phyloP scores from a whole-genome alignment of 805 yeast species.

The Ogataea methanolica region DNA sequence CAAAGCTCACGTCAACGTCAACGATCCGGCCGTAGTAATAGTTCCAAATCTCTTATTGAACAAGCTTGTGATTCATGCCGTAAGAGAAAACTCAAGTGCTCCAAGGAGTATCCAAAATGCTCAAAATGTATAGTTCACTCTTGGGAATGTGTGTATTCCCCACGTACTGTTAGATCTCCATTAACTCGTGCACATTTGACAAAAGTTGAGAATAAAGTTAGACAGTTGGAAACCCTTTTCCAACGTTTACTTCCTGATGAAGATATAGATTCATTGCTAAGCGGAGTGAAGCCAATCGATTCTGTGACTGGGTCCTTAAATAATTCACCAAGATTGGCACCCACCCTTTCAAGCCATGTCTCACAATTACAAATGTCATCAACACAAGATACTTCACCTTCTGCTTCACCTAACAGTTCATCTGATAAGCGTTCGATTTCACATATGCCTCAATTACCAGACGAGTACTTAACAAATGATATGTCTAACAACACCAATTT shows the following conservation, averaged over 20 bases:
- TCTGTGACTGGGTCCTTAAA: constrained; percentile 9
- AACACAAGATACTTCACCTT: constrained; percentile 8
- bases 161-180: constrained; percentile 74
- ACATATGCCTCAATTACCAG: constrained; percentile 21
- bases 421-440: constrained; percentile 1
- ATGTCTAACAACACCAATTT: constrained; percentile 40
- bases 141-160: constrained; percentile 77
- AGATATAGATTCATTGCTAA: constrained; percentile 35
- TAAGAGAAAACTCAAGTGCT: constrained; percentile 71
- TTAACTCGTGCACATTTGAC: constrained; percentile 78
- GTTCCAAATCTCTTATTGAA: constrained; percentile 31
- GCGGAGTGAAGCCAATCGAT: constrained; percentile 11
- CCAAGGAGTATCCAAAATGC: constrained; percentile 74
- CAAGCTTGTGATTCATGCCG: constrained; percentile 83
- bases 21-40: neutral
- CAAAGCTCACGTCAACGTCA: neutral
- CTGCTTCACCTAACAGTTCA: neutral
- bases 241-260: constrained; percentile 39
- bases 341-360: neutral
- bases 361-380: neutral
- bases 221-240: constrained; percentile 41
- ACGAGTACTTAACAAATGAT: constrained; percentile 20
- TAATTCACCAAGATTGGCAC: constrained; percentile 14
- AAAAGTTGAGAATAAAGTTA: constrained; percentile 58
- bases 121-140: constrained; percentile 65